These are phyloP conservation scores for Pleurotus sapidus DNA, from an alignment of 768 basidiomycete genomes.

Conservation along the genomic window DNA sequence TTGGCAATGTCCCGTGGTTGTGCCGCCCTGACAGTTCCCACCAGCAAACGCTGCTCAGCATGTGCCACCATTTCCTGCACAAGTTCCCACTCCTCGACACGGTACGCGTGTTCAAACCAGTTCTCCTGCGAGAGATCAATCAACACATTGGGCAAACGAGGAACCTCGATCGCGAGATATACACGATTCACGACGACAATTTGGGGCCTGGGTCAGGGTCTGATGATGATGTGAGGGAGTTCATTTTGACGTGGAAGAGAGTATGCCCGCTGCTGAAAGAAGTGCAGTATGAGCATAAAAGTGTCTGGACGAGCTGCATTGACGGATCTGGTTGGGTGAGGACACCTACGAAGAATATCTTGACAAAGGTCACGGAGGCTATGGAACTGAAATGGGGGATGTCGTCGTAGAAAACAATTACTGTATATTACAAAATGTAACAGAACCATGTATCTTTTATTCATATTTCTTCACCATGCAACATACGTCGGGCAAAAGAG, in stretches of 20 bases:
- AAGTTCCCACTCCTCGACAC: conserved; percentile 32
- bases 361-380: background rate
- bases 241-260: conserved; percentile 41
- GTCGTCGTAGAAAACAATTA: background rate
- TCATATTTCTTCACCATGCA: too few species aligned
- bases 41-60: conserved; percentile 35
- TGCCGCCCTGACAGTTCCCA: too few species aligned
- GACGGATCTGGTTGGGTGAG: conserved; percentile 34
- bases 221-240: conserved; percentile 29
- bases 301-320: conserved; percentile 34
- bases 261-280: conserved; percentile 34
- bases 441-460: too few species aligned
- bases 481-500: too few species aligned
- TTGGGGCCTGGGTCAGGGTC: conserved; percentile 11
- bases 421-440: too few species aligned
- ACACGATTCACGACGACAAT: background rate
- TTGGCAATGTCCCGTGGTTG: too few species aligned
- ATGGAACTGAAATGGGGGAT: conserved; percentile 7
- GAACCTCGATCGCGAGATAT: conserved; percentile 9
- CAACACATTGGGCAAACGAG: conserved; percentile 1
- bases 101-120: conserved; percentile 31
- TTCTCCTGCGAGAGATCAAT: background rate
- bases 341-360: conserved; percentile 3
- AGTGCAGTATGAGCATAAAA: conserved; percentile 38
- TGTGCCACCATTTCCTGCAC: conserved; percentile 41